Conservation (phyloP, 2,329 filamentous ascomycete genomes). For the Colletotrichum sp. region DNA sequence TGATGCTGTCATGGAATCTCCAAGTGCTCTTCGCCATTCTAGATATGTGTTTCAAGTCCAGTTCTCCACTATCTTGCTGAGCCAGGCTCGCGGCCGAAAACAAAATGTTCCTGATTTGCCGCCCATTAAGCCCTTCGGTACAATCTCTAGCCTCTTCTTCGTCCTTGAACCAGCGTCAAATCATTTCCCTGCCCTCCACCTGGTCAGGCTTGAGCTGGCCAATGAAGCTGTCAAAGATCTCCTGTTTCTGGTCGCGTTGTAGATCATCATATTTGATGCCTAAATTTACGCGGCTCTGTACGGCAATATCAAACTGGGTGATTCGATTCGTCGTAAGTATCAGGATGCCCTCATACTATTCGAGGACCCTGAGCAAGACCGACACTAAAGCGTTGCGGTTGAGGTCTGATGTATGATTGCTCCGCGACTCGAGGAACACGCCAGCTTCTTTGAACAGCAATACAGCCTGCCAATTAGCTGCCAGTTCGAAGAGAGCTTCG, state of each 20-base stretch:
- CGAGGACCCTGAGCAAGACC: constrained; percentile 38
- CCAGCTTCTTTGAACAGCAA: constrained; percentile 78
- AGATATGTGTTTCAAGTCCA: background rate
- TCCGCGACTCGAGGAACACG: constrained; percentile 80
- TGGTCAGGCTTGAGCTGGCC: background rate
- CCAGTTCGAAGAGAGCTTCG: constrained; percentile 62
- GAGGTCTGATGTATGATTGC: constrained; percentile 81
- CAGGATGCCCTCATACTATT: constrained; percentile 41
- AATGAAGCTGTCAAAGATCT: constrained; percentile 18
- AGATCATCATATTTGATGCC: constrained; percentile 81
- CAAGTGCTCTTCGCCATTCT: background rate
- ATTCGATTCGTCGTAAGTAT: constrained; percentile 42
- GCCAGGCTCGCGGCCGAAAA: background rate
- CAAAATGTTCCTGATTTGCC: constrained; percentile 52
- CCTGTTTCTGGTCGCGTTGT: constrained; percentile 69
- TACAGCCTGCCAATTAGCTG: constrained; percentile 74
- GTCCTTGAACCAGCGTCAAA: constrained; percentile 24
- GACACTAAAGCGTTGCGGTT: constrained; percentile 74
- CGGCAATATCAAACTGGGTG: constrained; percentile 38
- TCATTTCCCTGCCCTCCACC: background rate
- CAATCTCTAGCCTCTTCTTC: constrained; percentile 37
- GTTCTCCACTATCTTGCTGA: background rate
- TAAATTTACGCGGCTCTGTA: constrained; percentile 83
- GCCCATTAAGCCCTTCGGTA: constrained; percentile 44
- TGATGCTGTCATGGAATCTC: background rate